phyloP scores from a whole-genome alignment of 257 asterid genomes.

The Handroanthus guayacan region DNA sequence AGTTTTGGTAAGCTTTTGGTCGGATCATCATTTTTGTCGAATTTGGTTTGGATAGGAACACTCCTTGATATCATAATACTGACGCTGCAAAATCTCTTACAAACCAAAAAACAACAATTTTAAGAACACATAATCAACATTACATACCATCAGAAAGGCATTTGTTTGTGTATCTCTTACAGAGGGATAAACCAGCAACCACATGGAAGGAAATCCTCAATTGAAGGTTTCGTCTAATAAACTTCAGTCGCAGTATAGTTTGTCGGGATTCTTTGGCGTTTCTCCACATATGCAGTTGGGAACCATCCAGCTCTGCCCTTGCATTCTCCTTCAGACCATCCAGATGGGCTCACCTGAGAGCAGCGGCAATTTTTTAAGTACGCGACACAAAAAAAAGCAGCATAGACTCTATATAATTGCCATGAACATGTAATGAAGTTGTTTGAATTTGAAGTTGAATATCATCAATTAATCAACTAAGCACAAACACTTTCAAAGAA shows the following conservation, averaged over 20 bases:
- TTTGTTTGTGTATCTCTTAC: neutral
- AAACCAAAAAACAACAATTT: constrained; percentile 11
- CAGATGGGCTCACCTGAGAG: constrained; percentile 76
- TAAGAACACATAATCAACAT: constrained; percentile 6
- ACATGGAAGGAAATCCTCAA: neutral
- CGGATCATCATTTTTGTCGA: too few relatives aligned
- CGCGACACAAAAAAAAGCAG: neutral
- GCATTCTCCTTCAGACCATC: constrained; percentile 99
- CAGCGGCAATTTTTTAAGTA: neutral
- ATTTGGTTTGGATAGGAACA: too few relatives aligned
- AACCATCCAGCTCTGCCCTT: constrained; percentile 96
- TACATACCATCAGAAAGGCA: constrained; percentile 16
- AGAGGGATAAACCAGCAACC: neutral
- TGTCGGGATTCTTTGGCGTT: constrained; percentile 80
- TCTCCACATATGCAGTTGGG: constrained; percentile 80
- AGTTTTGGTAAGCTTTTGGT: too few relatives aligned
- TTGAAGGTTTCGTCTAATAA: constrained; percentile 43
- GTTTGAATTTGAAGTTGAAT: neutral
- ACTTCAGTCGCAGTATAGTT: constrained; percentile 65
- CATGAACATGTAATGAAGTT: neutral
- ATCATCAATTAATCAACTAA: neutral
- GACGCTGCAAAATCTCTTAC: neutral
- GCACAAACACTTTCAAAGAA: too few relatives aligned
- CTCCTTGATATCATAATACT: too few relatives aligned
- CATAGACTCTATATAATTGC: neutral